A percentile compares a stretch with the other conserved stretches of the same genome.
These are phyloP conservation scores for Leccinum pellstonianum DNA, from an alignment of 768 basidiomycete genomes.

Conservation along the genomic window DNA sequence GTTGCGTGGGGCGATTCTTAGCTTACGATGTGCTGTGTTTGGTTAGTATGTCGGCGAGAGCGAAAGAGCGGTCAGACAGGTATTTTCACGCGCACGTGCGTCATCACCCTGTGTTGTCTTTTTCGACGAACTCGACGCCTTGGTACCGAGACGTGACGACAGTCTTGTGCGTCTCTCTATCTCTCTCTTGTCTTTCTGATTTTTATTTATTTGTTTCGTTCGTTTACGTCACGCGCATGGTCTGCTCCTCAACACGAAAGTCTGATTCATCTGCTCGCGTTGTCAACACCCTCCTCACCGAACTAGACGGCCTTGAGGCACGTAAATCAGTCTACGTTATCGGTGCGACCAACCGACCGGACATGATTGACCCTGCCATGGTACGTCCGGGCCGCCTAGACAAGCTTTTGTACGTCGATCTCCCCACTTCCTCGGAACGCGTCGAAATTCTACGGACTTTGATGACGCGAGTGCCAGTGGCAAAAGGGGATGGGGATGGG, in stretches of 20 bases:
- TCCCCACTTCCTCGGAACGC: conserved; percentile 71
- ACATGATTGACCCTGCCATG: conserved; percentile 98
- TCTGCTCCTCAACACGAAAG: conserved; percentile 22
- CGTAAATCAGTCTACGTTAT: conserved; percentile 91
- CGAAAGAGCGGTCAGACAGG: conserved; percentile 90
- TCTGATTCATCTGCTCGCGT: conserved; percentile 93
- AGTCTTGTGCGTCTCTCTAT: conserved; percentile 57
- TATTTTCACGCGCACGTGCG: conserved; percentile 90
- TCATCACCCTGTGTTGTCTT: conserved; percentile 95
- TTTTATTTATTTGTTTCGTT: background rate
- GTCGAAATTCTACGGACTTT: conserved; percentile 83
- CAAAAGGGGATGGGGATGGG: background rate
- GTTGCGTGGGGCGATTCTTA: background rate
- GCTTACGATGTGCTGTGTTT: background rate
- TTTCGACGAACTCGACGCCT: conserved; percentile 92
- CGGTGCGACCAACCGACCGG: conserved; percentile 91
- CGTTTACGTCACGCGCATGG: background rate
- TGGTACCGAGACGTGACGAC: conserved; percentile 89
- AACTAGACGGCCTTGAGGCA: conserved; percentile 87
- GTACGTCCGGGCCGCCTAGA: conserved; percentile 94
- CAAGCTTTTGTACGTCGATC: conserved; percentile 90
- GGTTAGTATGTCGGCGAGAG: conserved; percentile 94
- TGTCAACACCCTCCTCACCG: conserved; percentile 88
- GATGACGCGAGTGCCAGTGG: conserved; percentile 65
- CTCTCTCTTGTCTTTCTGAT: background rate